phyloP scores from a whole-genome alignment of 768 basidiomycete species.

The Rhodocollybia butyracea region DNA sequence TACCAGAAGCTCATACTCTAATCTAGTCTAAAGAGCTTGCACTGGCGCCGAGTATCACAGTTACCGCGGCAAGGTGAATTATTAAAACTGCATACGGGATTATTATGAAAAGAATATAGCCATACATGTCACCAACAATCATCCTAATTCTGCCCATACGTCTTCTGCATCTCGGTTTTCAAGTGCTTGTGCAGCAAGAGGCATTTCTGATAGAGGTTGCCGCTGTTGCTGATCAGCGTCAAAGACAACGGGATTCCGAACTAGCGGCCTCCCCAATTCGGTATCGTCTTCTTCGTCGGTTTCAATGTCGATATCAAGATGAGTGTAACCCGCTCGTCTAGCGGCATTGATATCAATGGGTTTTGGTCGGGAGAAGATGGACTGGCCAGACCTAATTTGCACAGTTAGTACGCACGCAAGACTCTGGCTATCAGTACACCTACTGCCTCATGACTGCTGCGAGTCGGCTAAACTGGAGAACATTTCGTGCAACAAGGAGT shows the following conservation, averaged over 20 bases:
- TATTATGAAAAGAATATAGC: too few species aligned
- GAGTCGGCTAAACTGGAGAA: slow-evolving; percentile 88
- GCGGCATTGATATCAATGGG: slow-evolving; percentile 80
- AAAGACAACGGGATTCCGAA: slow-evolving; percentile 60
- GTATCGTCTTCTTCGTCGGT: slow-evolving; percentile 62
- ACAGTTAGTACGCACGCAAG: slow-evolving; percentile 11
- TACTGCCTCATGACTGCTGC: slow-evolving; percentile 94
- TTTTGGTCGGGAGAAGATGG: slow-evolving; percentile 83
- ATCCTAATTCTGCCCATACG: slow-evolving; percentile 56
- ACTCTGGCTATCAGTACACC: slow-evolving; percentile 27
- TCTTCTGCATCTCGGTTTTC: slow-evolving; percentile 62
- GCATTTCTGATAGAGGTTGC: slow-evolving; percentile 51
- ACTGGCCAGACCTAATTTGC: slow-evolving; percentile 70
- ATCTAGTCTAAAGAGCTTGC: too few species aligned
- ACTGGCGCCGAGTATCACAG: too few species aligned
- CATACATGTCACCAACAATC: too few species aligned
- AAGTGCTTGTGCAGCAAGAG: slow-evolving; percentile 51
- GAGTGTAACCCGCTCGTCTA: slow-evolving; percentile 56
- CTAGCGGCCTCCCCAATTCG: slow-evolving; percentile 57
- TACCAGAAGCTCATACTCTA: not conserved
- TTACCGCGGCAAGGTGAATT: too few species aligned
- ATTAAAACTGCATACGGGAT: too few species aligned
- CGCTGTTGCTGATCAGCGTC: slow-evolving; percentile 46
- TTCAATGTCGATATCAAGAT: slow-evolving; percentile 70
- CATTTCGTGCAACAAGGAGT: slow-evolving; percentile 87